Conservation (phyloP, 2,329 filamentous ascomycete species). For the Pyrenophora teres region DNA sequence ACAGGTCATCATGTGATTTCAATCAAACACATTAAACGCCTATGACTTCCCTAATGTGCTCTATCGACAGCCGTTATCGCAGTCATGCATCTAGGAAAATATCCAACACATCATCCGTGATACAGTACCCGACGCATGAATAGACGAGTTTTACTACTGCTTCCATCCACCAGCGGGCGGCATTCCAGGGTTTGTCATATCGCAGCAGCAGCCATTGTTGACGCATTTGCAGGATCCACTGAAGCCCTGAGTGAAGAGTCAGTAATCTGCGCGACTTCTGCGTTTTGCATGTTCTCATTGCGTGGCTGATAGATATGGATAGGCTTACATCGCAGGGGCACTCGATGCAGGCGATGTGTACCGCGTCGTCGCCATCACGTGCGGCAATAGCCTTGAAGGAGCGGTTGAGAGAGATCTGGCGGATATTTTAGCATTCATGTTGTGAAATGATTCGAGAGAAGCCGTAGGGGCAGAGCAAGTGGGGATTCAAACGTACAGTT, state of each 20-base stretch:
- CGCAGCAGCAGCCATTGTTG: conserved; percentile 6
- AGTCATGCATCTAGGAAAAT: no score
- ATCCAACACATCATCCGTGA: no score
- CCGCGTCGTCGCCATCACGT: background rate
- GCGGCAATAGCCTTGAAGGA: conserved; percentile 7
- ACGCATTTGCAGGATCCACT: conserved; percentile 3
- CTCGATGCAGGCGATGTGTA: conserved; percentile 9
- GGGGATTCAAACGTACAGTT: background rate
- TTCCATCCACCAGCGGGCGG: conserved; percentile 3
- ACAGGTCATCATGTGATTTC: no score
- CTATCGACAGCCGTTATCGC: no score
- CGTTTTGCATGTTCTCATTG: no score
- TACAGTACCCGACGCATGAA: no score
- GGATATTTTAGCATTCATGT: background rate
- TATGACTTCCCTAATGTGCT: no score
- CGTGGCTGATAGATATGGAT: background rate
- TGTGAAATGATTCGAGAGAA: no score
- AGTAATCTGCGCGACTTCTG: background rate
- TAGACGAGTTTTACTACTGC: background rate
- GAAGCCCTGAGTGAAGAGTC: background rate
- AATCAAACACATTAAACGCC: no score
- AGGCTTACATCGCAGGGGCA: conserved; percentile 8
- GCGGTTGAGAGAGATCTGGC: conserved; percentile 6
- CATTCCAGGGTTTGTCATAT: background rate
- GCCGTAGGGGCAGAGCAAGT: no score